Evolutionary conservation across 2,329 filamentous ascomycete species (phyloP), one percentile per base, ranked within the genome.

Genomic region (Ophiobolus disseminans): DNA sequence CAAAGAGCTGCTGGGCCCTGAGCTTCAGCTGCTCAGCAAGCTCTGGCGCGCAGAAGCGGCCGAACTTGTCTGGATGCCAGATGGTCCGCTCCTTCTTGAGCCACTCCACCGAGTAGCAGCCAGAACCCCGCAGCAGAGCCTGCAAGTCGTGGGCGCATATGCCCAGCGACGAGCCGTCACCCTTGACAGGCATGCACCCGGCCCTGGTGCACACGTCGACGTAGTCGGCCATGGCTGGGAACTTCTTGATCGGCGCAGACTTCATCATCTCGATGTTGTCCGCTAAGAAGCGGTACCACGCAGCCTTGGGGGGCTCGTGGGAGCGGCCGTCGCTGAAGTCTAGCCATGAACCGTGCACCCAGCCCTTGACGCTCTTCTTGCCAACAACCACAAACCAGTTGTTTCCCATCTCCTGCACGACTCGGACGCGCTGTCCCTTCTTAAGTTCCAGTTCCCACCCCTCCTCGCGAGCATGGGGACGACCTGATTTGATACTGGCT

Each of bases 51-150:
- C 67, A 68, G 43, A 49, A 60, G 35, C 62, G 57, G 23, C 55
- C 62, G 35, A 72, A 71, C 21, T 57, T 62, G 35, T 73, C 69
- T 25, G 69, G 69, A 30, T 73, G 69, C 65, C 66, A 73, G 23
- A 60, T 35, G 44, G 60, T 64, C 13, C 69, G 57, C 35, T 60
- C 55, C 9, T 59, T 52, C 47, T 66, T 69, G 21, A 73, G 54
- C 52, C 59, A 65, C 13, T 58, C 57, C 22, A 55, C 49, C 1
- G 51, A 58, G 36, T 62, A 68, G 3, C 35, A 16, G 2, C 55
- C 63, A 6, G 65, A 66, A 5, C 63, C 67, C n/a, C 54, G 30
- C 28, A 73, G 49, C 19, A 73, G 38, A 17, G 38, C 45, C 28
- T 47, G 42, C 30, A 73, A 37, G 37, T 70, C 64, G 41, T 73